Conservation (phyloP, 768 basidiomycete species). For the Pleurotus cornucopiae region DNA sequence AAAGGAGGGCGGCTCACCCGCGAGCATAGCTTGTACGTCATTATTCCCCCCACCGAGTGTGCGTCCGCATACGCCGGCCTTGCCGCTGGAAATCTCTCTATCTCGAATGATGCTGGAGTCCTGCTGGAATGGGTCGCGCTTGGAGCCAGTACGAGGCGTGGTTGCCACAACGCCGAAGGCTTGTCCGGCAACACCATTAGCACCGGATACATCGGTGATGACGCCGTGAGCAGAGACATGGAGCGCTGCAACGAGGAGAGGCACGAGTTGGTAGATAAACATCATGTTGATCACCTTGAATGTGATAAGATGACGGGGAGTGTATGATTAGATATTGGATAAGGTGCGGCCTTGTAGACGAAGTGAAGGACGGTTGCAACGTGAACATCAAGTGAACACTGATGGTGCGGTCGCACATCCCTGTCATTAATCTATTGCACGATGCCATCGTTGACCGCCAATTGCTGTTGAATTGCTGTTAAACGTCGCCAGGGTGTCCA, state of each 20-base stretch:
- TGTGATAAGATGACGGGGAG: not conserved
- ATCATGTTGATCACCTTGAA: slow-evolving; percentile 9
- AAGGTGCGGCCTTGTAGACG: not conserved
- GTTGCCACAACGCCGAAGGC: slow-evolving; percentile 18
- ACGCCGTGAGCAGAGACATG: slow-evolving; percentile 21
- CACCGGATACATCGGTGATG: slow-evolving; percentile 18
- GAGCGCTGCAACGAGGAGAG: slow-evolving; percentile 11
- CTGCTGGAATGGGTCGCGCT: slow-evolving; percentile 21
- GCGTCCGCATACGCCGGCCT: slow-evolving; percentile 4
- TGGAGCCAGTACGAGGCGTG: slow-evolving; percentile 20
- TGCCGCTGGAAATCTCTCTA: not conserved
- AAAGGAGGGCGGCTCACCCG: not conserved
- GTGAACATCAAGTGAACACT: too few species aligned
- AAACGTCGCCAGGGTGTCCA: too few species aligned
- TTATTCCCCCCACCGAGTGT: slow-evolving; percentile 1
- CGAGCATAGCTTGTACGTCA: not conserved
- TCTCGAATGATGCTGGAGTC: slow-evolving; percentile 5
- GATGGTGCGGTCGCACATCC: too few species aligned
- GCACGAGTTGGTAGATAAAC: slow-evolving; percentile 10
- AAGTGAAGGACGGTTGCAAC: not conserved
- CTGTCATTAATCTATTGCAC: too few species aligned
- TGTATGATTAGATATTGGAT: not conserved
- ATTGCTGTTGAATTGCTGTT: too few species aligned
- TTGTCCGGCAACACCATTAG: slow-evolving; percentile 20
- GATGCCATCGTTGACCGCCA: too few species aligned